Evolutionary conservation across 306 rosid genomes (phyloP).

Genomic region (Fagus sylvatica): DNA sequence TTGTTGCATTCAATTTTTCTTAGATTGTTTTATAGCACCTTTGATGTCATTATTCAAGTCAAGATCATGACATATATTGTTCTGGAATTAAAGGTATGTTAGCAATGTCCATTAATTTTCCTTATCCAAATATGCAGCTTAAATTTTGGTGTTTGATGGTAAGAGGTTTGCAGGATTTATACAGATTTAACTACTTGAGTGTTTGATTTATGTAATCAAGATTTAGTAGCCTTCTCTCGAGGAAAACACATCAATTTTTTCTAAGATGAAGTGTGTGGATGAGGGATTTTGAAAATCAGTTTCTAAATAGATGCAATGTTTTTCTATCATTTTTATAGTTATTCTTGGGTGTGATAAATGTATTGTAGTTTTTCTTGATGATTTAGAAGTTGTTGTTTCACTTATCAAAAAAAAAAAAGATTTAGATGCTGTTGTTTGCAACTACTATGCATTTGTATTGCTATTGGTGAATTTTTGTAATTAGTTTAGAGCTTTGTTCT

Average conservation of each 20-base stretch:
- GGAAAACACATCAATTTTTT: background rate
- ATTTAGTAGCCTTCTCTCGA: background rate
- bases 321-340: background rate
- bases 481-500: slow-evolving; percentile 8
- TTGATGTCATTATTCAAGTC: background rate
- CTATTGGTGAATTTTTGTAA: slow-evolving; percentile 10
- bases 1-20: too few species aligned
- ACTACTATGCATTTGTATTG: slow-evolving; percentile 9
- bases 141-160: background rate
- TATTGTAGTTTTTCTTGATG: slow-evolving; percentile 9
- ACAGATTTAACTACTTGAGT: background rate
- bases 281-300: background rate
- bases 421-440: slow-evolving; percentile 17
- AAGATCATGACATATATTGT: background rate
- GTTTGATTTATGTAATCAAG: background rate
- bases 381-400: too few species aligned
- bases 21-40: background rate
- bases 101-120: background rate
- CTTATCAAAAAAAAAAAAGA: too few species aligned
- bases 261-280: background rate
- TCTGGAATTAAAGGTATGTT: background rate
- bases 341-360: background rate
- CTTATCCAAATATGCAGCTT: background rate
- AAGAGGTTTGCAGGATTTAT: background rate
- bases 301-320: background rate